These are phyloP conservation scores for Adansonia grandidieri DNA, from an alignment of 441 rosid genomes.

Conservation along the genomic window DNA sequence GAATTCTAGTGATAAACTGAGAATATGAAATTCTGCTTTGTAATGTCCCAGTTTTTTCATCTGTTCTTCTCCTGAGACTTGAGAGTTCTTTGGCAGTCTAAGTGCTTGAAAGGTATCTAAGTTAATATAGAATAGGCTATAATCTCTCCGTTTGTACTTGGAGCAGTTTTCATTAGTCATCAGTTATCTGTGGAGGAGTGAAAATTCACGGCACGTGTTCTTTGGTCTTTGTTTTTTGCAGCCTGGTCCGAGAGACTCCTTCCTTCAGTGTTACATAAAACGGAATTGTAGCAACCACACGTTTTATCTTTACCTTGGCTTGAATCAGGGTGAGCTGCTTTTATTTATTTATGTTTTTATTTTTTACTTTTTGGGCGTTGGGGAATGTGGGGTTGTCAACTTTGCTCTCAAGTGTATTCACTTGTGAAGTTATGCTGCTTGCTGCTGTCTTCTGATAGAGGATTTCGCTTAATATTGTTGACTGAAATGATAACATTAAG, in stretches of 20 bases:
- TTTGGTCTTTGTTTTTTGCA: conserved; percentile 36
- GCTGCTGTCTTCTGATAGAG: neutral
- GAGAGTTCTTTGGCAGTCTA: neutral
- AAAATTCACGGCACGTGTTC: conserved; percentile 9
- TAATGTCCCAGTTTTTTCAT: neutral
- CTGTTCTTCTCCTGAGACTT: neutral
- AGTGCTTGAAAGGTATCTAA: neutral
- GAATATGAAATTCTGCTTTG: neutral
- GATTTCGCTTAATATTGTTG: neutral
- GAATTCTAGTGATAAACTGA: neutral
- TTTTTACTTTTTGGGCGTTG: neutral
- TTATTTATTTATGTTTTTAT: conserved; percentile 12
- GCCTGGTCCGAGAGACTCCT: conserved; percentile 84
- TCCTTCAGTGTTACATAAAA: conserved; percentile 82
- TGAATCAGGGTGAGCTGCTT: conserved; percentile 57
- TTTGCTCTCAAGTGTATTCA: neutral
- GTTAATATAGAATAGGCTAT: neutral
- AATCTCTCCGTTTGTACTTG: neutral
- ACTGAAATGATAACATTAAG: conserved; percentile 3
- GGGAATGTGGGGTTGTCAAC: neutral
- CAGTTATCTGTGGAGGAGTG: neutral
- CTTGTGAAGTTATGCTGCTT: neutral
- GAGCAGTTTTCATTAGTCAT: neutral
- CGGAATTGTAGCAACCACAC: conserved; percentile 81
- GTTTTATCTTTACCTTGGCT: conserved; percentile 72